These are phyloP conservation scores for Taphrina betulina DNA, from an alignment of 1,139 yeast species.

Conservation along the genomic window DNA sequence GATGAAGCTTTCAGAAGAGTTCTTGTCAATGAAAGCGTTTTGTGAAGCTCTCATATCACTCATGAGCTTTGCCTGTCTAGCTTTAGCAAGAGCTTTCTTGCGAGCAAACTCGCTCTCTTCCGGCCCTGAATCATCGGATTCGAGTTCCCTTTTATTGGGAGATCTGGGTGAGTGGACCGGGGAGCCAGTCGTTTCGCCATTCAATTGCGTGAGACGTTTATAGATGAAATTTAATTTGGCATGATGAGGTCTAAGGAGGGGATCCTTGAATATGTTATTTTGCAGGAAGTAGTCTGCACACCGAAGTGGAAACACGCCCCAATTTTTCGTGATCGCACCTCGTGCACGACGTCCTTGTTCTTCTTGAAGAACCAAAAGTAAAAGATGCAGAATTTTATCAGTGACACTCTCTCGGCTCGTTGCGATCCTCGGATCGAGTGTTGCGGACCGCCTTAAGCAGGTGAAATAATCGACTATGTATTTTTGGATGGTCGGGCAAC, in stretches of 20 bases:
- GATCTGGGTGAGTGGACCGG: conserved; percentile 30
- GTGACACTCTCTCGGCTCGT: conserved; percentile 15
- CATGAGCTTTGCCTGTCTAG: conserved; percentile 68
- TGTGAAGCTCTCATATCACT: conserved; percentile 78
- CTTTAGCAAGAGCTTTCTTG: conserved; percentile 68
- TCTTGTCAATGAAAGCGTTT: conserved; percentile 58
- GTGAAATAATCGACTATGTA: conserved; percentile 13
- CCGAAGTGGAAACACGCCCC: background rate
- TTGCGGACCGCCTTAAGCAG: conserved; percentile 2
- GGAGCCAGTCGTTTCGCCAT: conserved; percentile 28
- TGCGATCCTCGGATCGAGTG: conserved; percentile 6
- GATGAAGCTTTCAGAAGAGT: conserved; percentile 39
- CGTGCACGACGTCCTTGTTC: conserved; percentile 12
- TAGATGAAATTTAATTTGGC: conserved; percentile 6
- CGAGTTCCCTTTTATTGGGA: conserved; percentile 30
- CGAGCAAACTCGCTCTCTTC: conserved; percentile 49
- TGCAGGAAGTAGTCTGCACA: conserved; percentile 5
- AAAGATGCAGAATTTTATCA: conserved; percentile 38
- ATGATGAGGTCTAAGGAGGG: conserved; percentile 7
- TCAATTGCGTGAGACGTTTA: conserved; percentile 5
- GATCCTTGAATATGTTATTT: background rate
- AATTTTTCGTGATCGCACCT: background rate
- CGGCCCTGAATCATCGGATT: conserved; percentile 25
- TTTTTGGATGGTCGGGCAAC: conserved; percentile 1
- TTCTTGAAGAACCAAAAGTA: conserved; percentile 38